Evolutionary conservation across 768 basidiomycete species (phyloP).

Genomic region (Sarcodon sp.): DNA sequence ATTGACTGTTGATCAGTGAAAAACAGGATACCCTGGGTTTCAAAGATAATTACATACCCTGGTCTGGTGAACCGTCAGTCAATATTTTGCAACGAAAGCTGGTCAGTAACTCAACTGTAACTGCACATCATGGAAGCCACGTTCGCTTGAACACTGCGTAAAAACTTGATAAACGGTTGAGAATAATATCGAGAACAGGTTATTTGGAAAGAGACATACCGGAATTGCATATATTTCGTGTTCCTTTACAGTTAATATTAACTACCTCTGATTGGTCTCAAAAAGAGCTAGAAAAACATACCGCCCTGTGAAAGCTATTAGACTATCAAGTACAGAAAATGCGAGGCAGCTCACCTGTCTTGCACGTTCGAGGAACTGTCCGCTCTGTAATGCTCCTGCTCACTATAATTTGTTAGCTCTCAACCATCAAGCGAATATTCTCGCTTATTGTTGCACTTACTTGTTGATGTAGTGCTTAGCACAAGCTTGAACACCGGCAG

Average conservation of each 20-base stretch:
- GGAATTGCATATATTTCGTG: constrained; percentile 11
- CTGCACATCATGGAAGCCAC: constrained; percentile 14
- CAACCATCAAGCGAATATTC: background rate
- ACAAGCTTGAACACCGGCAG: constrained; percentile 15
- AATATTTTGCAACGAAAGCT: background rate
- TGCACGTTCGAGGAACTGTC: constrained; percentile 12
- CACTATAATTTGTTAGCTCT: constrained; percentile 1
- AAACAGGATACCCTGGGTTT: background rate
- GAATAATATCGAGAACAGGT: background rate
- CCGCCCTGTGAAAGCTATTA: constrained; percentile 5
- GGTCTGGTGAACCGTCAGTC: constrained; percentile 3
- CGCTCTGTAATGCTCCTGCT: constrained; percentile 10
- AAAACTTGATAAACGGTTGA: constrained; percentile 5
- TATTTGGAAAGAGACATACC: constrained; percentile 1
- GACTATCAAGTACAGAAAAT: background rate
- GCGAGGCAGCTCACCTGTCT: constrained; percentile 7
- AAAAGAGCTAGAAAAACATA: background rate
- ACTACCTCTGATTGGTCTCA: background rate
- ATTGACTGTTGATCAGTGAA: constrained; percentile 2
- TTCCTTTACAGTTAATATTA: constrained; percentile 5
- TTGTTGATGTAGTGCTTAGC: constrained; percentile 12
- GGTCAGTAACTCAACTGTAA: constrained; percentile 8
- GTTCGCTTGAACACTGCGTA: constrained; percentile 12
- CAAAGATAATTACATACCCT: constrained; percentile 4
- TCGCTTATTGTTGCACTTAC: background rate